Base-by-base conservation (phyloP, 257 asterid species). In the Nicotiana sylvestris region DNA sequence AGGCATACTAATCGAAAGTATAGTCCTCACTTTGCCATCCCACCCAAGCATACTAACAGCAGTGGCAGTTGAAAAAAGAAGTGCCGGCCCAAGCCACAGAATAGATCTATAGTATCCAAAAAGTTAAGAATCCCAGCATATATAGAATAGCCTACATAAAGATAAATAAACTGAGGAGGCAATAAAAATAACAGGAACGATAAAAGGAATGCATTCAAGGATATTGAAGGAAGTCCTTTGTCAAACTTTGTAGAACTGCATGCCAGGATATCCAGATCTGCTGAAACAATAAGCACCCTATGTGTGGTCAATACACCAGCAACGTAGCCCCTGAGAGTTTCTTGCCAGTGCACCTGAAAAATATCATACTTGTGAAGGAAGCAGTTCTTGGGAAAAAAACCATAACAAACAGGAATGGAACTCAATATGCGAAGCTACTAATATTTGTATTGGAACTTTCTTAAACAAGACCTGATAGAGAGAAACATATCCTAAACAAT, bases 41-140 rank as follows among this genome's bases (percentile, higher is more conserved):
- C 99, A 96, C 69, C 99, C 99, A 89, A 96, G 98, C 88, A 96
- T 82, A 85, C 90, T 89, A 82, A 96, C 87, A 83, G 98, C 92
- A 86, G 97, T 89, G 85, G 96, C 87, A 84, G 99, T 94, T 78
- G 99, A 96, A 81, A 96, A 96, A 66, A 96, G 95, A 89, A 96
- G 98, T 84, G 99, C 97, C 25, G 99, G 98, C 60, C 99, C 99
- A 88, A 96, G 94, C 99, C 99, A 96, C 72, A 96, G 90, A 86
- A 94, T 89, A 86, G 99, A 96, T 96, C 98, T 93, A 86, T 87
- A 96, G 99, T 96, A 84, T 86, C 89, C 85, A 90, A 33, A 13
- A 46, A 51, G 95, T 93, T 88, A 93, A 96, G 95, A 90, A 68
- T 81, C 76, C 87, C 86, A 81, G 86, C 56, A 82, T 35, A 84